Conservation (phyloP, 257 asterid genomes). For the Jacaranda copaia region DNA sequence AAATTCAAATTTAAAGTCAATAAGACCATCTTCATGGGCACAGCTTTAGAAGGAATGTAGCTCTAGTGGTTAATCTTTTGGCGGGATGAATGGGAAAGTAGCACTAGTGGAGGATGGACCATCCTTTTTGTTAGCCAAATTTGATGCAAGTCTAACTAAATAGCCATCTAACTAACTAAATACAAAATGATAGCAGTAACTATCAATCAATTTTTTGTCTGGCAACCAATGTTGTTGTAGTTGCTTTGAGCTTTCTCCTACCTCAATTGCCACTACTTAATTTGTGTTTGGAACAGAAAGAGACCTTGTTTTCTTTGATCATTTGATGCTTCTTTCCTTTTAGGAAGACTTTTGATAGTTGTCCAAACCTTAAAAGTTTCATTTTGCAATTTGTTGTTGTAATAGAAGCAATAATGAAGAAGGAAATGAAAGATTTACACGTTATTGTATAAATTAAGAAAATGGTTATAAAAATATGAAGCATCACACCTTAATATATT, state of each 20-base stretch:
- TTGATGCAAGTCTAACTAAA: slow-evolving; percentile 18
- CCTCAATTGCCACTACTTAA: background rate
- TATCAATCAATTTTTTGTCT: background rate
- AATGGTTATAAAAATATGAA: no score
- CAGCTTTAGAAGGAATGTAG: slow-evolving; percentile 17
- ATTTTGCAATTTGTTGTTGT: no score
- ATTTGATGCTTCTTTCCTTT: background rate
- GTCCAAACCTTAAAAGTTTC: background rate
- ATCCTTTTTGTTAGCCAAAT: slow-evolving; percentile 37
- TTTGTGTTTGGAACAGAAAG: background rate
- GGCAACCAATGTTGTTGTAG: background rate
- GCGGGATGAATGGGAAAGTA: background rate
- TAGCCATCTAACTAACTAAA: slow-evolving; percentile 33
- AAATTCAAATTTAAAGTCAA: background rate
- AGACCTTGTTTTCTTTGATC: background rate
- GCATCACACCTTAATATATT: no score
- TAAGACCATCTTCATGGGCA: slow-evolving; percentile 5
- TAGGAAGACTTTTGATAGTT: background rate
- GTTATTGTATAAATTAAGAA: no score
- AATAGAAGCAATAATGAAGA: background rate
- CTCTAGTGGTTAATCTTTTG: background rate
- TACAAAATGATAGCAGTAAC: background rate
- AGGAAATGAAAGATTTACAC: no score
- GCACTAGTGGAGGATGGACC: slow-evolving; percentile 35
- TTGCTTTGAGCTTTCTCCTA: background rate